Evolutionary conservation across 179 eudicot species (phyloP).

Genomic region (Silene vulgaris): DNA sequence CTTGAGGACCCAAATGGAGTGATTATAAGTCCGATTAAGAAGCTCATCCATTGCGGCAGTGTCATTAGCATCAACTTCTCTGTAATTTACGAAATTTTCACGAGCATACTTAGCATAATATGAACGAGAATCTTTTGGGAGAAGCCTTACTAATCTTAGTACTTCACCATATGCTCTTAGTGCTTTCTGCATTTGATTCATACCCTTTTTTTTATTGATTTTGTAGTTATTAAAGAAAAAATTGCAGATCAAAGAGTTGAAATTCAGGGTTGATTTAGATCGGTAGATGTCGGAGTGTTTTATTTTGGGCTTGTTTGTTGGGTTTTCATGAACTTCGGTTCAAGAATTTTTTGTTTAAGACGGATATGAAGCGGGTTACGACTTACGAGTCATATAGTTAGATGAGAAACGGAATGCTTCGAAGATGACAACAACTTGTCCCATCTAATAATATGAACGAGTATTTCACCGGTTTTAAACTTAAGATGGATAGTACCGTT

Average conservation of each 20-base stretch:
- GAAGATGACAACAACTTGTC: no score
- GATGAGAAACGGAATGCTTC: no score
- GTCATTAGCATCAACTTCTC: constrained; percentile 59
- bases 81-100: constrained; percentile 82
- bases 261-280: no score
- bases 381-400: no score
- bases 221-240: neutral
- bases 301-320: neutral
- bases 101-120: constrained; percentile 85
- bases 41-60: constrained; percentile 48
- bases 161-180: constrained; percentile 72
- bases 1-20: constrained; percentile 76
- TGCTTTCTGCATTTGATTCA: constrained; percentile 49
- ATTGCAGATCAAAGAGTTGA: neutral
- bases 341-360: no score
- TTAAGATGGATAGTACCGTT: no score
- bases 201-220: neutral
- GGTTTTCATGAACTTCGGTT: neutral
- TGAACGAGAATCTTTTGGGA: constrained; percentile 62
- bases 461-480: no score
- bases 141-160: constrained; percentile 61
- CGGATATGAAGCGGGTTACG: no score
- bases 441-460: no score
- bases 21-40: constrained; percentile 61
- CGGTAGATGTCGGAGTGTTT: no score